phyloP scores from a whole-genome alignment of 805 yeast species.

The Wickerhamomyces sydowiorum region DNA sequence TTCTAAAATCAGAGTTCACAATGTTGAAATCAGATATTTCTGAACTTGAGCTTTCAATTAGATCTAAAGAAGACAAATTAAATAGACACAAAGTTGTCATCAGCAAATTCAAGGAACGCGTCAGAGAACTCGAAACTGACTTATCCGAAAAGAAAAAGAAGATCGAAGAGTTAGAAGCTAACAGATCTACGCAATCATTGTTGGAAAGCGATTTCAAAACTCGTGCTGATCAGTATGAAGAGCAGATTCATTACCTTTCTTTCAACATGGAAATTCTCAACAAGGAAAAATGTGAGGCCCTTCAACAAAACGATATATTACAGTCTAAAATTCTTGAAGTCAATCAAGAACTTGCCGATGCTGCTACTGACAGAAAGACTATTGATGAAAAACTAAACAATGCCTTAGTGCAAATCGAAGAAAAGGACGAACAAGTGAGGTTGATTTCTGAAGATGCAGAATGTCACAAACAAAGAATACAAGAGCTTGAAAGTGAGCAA shows the following conservation, averaged over 20 bases:
- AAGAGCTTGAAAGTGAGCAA: neutral
- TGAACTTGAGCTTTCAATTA: slow-evolving; percentile 7
- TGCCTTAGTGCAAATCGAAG: slow-evolving; percentile 4
- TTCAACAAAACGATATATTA: too few species aligned
- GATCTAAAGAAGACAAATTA: slow-evolving; percentile 9
- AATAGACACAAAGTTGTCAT: slow-evolving; percentile 12
- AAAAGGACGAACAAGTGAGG: neutral
- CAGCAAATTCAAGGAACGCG: slow-evolving; percentile 16
- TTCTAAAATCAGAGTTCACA: slow-evolving; percentile 15
- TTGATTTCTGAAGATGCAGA: slow-evolving; percentile 8
- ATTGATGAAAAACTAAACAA: too few species aligned
- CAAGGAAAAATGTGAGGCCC: slow-evolving; percentile 7
- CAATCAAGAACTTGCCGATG: too few species aligned
- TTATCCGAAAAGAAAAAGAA: slow-evolving; percentile 2
- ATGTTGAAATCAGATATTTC: slow-evolving; percentile 15
- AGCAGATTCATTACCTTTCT: neutral
- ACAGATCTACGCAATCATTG: neutral
- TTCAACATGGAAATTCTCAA: neutral
- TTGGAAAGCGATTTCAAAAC: neutral
- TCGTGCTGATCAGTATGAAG: neutral
- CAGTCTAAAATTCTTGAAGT: too few species aligned
- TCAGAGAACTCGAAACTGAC: slow-evolving; percentile 8
- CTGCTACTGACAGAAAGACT: too few species aligned
- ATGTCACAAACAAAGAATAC: neutral
- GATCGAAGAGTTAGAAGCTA: slow-evolving; percentile 3